Base-by-base conservation (phyloP, 2,329 filamentous ascomycete species). In the Colletotrichum higginsianum region DNA sequence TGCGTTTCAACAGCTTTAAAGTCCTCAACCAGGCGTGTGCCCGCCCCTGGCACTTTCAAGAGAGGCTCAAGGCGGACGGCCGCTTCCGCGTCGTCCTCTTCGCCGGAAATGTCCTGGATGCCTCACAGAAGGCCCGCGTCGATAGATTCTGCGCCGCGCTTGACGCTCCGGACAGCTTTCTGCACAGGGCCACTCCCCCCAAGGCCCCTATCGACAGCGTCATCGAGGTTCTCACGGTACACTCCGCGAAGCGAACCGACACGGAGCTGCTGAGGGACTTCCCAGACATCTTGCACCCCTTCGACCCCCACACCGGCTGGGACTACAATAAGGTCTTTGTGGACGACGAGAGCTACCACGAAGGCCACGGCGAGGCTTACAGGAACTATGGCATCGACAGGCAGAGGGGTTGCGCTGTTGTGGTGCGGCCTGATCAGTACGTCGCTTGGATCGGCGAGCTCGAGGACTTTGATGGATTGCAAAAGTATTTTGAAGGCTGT, bases 391-490 rank as follows among this genome's bases (percentile, higher is more conserved):
- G 90, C 0, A 83, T 94, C 2, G 84, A 90, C 74, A 78, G 74
- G 21, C 81, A 86, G 64, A 79, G 80, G 23, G 91, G 92, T 0
- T 90, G 88, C 72, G 80, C 90, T 4, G 86, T 92, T 0, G 81
- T 91, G 1, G 82, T 91, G 2, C 80, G 92, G 60, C 92, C 92
- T 2, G 92, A 94, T 82, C 90, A 92, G 77, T 91, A 94, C 79
- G 87, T 93, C 42, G 86, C 78, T 2, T 82, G 80, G 75, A 74
- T 85, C 2, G 80, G 81, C 1, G 78, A 81, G 18, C 72, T 85
- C 23, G 80, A 83, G 26, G 80, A 82, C 42, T 80, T 82, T 46
- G 78, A 76, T 2, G 76, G 76, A 3, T 47, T 84, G 44, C 76
- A 80, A 68, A 65, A 72, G n/a, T 83, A 83, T 61, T 83, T 84